These are phyloP conservation scores for Ambrosia trifida DNA, from an alignment of 129 eudicot species.

Conservation along the genomic window DNA sequence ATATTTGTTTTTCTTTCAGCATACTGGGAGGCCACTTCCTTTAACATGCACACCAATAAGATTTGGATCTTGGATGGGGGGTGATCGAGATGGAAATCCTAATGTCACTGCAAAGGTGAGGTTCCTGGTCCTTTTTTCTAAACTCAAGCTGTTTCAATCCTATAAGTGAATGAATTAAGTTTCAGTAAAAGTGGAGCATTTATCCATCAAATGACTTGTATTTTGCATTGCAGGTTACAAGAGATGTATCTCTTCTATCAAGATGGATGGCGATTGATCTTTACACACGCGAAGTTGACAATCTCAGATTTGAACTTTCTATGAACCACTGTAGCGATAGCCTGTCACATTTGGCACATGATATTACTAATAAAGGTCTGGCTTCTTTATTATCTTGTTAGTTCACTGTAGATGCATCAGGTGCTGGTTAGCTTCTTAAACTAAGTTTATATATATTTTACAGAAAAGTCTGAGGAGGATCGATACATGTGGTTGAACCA, in stretches of 20 bases:
- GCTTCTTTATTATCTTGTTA: conserved; percentile 2
- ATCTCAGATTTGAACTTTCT: conserved; percentile 92
- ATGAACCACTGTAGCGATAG: conserved; percentile 69
- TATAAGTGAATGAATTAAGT: conserved; percentile 1
- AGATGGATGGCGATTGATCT: conserved; percentile 99
- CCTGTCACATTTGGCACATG: conserved; percentile 65
- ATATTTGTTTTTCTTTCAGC: conserved; percentile 43
- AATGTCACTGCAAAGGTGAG: conserved; percentile 94
- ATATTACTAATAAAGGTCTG: conserved; percentile 59
- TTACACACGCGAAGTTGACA: conserved; percentile 82
- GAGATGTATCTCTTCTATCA: conserved; percentile 84
- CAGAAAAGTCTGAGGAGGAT: conserved; percentile 62
- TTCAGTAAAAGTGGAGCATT: conserved; percentile 10
- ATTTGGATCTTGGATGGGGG: conserved; percentile 99
- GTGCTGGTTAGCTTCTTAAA: conserved; percentile 13
- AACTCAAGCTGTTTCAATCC: neutral
- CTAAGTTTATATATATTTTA: neutral
- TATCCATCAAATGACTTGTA: neutral
- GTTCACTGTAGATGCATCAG: conserved; percentile 1
- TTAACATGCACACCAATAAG: conserved; percentile 92
- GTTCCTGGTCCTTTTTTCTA: neutral
- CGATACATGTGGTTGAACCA: conserved; percentile 57
- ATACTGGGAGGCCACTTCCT: conserved; percentile 93
- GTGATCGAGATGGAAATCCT: conserved; percentile 99
- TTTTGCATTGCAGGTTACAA: conserved; percentile 69